Base-by-base conservation (phyloP, 768 basidiomycete genomes). In the Chalciporus piperatus region DNA sequence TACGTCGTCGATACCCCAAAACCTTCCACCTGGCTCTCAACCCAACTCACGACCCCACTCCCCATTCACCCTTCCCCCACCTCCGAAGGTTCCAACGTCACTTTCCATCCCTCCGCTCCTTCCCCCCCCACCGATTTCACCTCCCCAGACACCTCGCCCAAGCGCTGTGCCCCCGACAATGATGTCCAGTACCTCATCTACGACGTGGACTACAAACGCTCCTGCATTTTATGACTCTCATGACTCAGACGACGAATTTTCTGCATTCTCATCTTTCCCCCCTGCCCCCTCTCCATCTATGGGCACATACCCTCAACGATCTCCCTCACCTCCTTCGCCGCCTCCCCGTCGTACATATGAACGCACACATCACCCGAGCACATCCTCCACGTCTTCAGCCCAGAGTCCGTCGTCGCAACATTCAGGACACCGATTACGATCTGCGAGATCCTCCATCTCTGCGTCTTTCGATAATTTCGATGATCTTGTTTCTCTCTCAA, bases 221-320 rank as follows among this genome's bases (percentile, higher is more conserved):
- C 51, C 64, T 20, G 27, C 37, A 16, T 39, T 38, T 20, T 55
- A 62, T 22, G 61, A 66, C 32, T 60, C 66, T 45, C 30, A 53
- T 14, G 60, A 55, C 38, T 73, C 77, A 1, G 64, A 72, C 35
- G 74, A 74, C 49, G 81, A 83, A 43, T 87, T 84, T 58, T 71
- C 77, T 6, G 80, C 81, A 35, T 78, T 80, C 58, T 54, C 68
- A 47, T 67, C 70, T 4, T 69, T 72, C 20, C 57, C 72, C 17
- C 30, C 45, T 37, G 42, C 60, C 1, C 45, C 47, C 41, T 52
- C 50, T 42, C 45, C 51, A 13, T 39, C 47, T 32, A 41, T 37
- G 14, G 17, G 47, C 42, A 11, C 55, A 54, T 44, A 53, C 47
- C 54, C 47, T 40, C 60, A n/a, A 37, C 37, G 54, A 35, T 51